phyloP scores from a whole-genome alignment of 2,329 filamentous ascomycete species.

The Fusarium sp. region DNA sequence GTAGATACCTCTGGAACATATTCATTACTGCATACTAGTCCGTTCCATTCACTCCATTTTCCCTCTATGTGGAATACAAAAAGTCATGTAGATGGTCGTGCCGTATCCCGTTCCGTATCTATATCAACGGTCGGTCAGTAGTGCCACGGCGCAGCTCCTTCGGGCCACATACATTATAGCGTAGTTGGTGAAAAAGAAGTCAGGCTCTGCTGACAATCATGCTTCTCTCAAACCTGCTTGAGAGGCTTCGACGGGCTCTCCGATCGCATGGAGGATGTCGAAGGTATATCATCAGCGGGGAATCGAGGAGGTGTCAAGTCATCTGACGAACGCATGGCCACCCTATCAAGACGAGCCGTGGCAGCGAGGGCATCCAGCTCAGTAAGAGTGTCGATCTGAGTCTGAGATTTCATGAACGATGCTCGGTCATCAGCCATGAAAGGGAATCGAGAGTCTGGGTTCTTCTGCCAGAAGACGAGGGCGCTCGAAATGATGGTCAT shows the following conservation, averaged over 20 bases:
- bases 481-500: constrained; percentile 73
- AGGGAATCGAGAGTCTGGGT: constrained; percentile 95
- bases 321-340: background rate
- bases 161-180: background rate
- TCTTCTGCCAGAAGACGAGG: constrained; percentile 86
- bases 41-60: background rate
- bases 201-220: background rate
- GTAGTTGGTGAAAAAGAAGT: background rate
- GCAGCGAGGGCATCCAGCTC: constrained; percentile 91
- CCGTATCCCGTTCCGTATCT: background rate
- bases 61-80: background rate
- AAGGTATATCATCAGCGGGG: background rate
- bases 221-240: background rate
- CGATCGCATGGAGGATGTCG: background rate
- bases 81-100: background rate
- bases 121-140: background rate
- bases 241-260: background rate
- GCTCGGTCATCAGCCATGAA: constrained; percentile 96
- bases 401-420: constrained; percentile 97
- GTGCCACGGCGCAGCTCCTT: background rate
- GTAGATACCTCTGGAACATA: background rate
- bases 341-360: constrained; percentile 83
- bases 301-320: background rate
- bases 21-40: background rate
- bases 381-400: constrained; percentile 79